A percentile compares a stretch with the other conserved stretches of the same genome.
Conservation (phyloP, 192 early-diverging fungal species). For the Linnemannia hyalina region DNA sequence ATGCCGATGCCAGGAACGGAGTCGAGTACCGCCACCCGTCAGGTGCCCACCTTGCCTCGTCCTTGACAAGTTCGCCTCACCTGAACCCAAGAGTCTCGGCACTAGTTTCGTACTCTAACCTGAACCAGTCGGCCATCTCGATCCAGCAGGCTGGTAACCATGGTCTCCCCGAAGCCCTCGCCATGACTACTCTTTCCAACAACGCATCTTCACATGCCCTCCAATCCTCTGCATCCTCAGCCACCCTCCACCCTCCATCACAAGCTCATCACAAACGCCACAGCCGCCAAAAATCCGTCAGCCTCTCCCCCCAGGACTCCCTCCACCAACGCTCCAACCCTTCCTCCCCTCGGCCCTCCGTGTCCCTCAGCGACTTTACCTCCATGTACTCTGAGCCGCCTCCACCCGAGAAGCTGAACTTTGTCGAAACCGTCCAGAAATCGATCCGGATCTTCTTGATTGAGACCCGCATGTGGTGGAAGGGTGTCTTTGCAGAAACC, state of each 20-base stretch:
- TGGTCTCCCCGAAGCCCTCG: constrained; percentile 15
- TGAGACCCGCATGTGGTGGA: constrained; percentile 31
- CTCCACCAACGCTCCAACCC: constrained; percentile 1
- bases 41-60: constrained; percentile 40
- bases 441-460: constrained; percentile 28
- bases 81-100: constrained; percentile 16
- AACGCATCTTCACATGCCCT: neutral
- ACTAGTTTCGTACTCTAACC: neutral
- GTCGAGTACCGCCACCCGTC: constrained; percentile 20
- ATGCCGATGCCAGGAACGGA: constrained; percentile 3
- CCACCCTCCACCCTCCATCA: neutral
- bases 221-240: neutral
- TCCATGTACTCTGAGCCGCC: constrained; percentile 21
- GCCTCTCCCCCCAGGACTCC: neutral
- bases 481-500: constrained; percentile 27
- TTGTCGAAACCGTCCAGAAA: constrained; percentile 4
- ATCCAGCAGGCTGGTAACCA: constrained; percentile 12
- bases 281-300: constrained; percentile 27
- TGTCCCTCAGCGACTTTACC: constrained; percentile 32
- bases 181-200: constrained; percentile 11
- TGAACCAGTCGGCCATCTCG: constrained; percentile 17
- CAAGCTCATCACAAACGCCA: constrained; percentile 8
- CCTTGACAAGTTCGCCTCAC: constrained; percentile 6
- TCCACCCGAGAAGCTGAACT: constrained; percentile 9
- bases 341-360: constrained; percentile 35